Conservation (phyloP, 1,284 basidiomycete genomes). For the Tilletia setariae region DNA sequence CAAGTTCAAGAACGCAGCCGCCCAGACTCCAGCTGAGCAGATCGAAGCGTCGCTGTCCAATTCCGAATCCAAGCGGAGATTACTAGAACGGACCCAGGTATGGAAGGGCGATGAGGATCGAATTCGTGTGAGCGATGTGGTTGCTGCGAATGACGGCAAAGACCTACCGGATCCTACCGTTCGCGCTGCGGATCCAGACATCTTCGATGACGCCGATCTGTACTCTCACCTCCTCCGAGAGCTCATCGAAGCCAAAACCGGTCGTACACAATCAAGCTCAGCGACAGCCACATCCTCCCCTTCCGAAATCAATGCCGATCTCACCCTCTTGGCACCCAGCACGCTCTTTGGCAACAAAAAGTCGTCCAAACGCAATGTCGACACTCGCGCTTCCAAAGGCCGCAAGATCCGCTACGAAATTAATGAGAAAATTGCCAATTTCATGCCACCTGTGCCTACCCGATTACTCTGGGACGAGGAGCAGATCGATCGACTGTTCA, state of each 20-base stretch:
- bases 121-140: slow-evolving; percentile 21
- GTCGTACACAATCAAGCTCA: too few relatives aligned
- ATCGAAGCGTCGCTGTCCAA: slow-evolving; percentile 36
- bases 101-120: slow-evolving; percentile 30
- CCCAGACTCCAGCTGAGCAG: slow-evolving; percentile 38
- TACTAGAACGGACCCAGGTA: slow-evolving; percentile 42
- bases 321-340: not conserved
- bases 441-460: slow-evolving; percentile 52
- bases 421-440: slow-evolving; percentile 49
- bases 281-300: not conserved
- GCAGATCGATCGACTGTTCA: slow-evolving; percentile 44
- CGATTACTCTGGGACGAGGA: slow-evolving; percentile 35
- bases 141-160: not conserved
- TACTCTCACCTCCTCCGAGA: slow-evolving; percentile 48
- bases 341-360: slow-evolving; percentile 19
- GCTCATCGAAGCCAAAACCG: slow-evolving; percentile 42
- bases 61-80: slow-evolving; percentile 38
- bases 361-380: slow-evolving; percentile 38
- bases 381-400: slow-evolving; percentile 48
- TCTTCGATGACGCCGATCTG: slow-evolving; percentile 53
- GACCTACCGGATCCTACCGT: not conserved
- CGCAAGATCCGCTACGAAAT: slow-evolving; percentile 49
- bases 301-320: not conserved
- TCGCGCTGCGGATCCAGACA: slow-evolving; percentile 26
- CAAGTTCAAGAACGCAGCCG: slow-evolving; percentile 37